Evolutionary conservation across 2,329 filamentous ascomycete genomes (phyloP).

Genomic region (Diaporthe helianthi): DNA sequence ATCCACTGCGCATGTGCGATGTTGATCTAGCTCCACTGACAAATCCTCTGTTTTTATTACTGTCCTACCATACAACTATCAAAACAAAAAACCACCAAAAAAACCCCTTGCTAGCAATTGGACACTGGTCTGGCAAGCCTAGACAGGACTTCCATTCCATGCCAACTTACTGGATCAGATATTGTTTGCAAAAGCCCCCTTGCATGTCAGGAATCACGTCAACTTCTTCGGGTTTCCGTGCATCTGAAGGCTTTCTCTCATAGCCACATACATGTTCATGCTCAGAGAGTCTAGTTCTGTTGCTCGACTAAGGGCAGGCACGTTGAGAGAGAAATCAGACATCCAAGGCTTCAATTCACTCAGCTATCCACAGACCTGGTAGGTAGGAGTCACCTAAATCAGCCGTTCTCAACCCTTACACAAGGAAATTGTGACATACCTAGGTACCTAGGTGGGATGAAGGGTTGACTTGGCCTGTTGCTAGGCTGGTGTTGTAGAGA

Average conservation of each 20-base stretch:
- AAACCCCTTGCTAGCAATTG: neutral
- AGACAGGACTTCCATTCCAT: neutral
- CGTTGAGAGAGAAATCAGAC: neutral
- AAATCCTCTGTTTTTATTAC: neutral
- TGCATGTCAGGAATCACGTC: no score
- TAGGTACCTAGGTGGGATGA: no score
- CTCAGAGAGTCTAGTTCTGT: neutral
- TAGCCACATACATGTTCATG: neutral
- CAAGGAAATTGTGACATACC: neutral
- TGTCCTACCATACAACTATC: conserved; percentile 27
- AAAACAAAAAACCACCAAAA: neutral
- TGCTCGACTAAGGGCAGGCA: neutral
- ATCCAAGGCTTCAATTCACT: neutral
- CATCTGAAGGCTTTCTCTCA: neutral
- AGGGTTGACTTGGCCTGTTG: neutral
- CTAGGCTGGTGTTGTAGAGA: no score
- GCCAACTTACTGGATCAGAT: neutral
- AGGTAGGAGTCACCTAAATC: neutral
- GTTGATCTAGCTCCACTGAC: neutral
- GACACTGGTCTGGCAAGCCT: neutral
- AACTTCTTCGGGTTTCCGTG: neutral
- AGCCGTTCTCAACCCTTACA: neutral
- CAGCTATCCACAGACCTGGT: neutral
- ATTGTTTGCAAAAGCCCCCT: neutral
- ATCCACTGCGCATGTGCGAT: neutral